Conservation (phyloP, 306 rosid species). For the Cucumis melo region DNA sequence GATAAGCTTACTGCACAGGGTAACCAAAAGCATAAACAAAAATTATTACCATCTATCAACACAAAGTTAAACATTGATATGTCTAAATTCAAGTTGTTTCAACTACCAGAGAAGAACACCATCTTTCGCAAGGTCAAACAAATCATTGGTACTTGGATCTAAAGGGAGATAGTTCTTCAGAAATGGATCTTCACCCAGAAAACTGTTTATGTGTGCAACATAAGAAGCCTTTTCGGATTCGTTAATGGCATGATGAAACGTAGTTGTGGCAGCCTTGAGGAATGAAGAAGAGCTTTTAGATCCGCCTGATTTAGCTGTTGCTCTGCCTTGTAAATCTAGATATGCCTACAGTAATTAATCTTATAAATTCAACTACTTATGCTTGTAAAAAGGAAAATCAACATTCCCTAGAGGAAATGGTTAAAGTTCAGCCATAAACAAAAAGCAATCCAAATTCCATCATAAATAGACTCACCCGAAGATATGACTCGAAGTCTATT, state of each 20-base stretch:
- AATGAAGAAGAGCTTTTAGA: constrained; percentile 60
- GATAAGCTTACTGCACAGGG: constrained; percentile 74
- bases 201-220: constrained; percentile 80
- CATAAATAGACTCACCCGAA: constrained; percentile 44
- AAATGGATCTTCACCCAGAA: constrained; percentile 69
- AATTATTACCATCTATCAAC: background rate
- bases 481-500: constrained; percentile 76
- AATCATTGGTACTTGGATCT: constrained; percentile 56
- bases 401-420: background rate
- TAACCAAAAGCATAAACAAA: constrained; percentile 25
- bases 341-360: constrained; percentile 46
- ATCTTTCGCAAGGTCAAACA: constrained; percentile 87
- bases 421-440: background rate
- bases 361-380: background rate
- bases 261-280: constrained; percentile 85
- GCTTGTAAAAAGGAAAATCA: background rate
- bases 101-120: constrained; percentile 94
- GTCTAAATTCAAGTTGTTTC: constrained; percentile 8
- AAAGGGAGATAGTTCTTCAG: constrained; percentile 74
- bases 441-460: background rate
- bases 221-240: constrained; percentile 92
- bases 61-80: background rate
- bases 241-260: constrained; percentile 74
- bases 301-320: constrained; percentile 46
- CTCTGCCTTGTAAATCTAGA: constrained; percentile 55